These are phyloP conservation scores for Diaporthe capsici DNA, from an alignment of 2,329 filamentous ascomycete genomes.

Conservation along the genomic window DNA sequence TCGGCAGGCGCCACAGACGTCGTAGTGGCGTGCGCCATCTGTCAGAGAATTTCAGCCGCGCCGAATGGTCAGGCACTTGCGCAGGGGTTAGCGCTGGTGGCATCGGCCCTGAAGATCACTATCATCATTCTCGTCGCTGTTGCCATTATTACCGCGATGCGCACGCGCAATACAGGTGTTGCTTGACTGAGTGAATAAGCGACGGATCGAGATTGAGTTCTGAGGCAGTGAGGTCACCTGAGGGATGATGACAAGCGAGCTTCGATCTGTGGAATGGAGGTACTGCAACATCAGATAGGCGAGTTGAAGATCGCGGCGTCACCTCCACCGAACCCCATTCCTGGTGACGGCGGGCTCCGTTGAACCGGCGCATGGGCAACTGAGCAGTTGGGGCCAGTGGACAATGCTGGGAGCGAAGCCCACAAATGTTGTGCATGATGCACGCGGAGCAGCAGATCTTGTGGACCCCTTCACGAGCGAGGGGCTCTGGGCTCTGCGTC, in stretches of 20 bases:
- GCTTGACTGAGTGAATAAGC: not conserved
- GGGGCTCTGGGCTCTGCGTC: constrained; percentile 5
- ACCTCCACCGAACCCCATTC: constrained; percentile 26
- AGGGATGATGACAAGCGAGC: not conserved
- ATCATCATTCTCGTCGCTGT: not conserved
- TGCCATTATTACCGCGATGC: not conserved
- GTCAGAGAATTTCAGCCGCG: constrained; percentile 18
- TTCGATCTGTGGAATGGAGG: constrained; percentile 24
- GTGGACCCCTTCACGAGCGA: not conserved
- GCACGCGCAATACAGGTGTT: not conserved
- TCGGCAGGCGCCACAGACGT: constrained; percentile 32
- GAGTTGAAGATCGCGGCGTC: constrained; percentile 25
- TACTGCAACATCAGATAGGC: constrained; percentile 29
- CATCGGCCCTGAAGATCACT: constrained; percentile 30
- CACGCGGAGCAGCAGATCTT: constrained; percentile 22
- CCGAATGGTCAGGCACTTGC: constrained; percentile 11
- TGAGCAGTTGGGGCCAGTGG: not conserved
- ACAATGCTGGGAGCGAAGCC: constrained; percentile 7
- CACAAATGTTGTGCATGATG: constrained; percentile 29
- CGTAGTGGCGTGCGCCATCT: constrained; percentile 13
- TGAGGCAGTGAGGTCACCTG: not conserved
- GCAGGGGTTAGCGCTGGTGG: constrained; percentile 24
- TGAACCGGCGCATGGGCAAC: not conserved
- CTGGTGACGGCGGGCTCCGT: constrained; percentile 25
- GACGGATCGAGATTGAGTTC: not conserved